Percentiles rank a stretch among this genome's conserved stretches.
Conservation (phyloP, 371 early-diverging fungal species). For the Mucor piriformis region DNA sequence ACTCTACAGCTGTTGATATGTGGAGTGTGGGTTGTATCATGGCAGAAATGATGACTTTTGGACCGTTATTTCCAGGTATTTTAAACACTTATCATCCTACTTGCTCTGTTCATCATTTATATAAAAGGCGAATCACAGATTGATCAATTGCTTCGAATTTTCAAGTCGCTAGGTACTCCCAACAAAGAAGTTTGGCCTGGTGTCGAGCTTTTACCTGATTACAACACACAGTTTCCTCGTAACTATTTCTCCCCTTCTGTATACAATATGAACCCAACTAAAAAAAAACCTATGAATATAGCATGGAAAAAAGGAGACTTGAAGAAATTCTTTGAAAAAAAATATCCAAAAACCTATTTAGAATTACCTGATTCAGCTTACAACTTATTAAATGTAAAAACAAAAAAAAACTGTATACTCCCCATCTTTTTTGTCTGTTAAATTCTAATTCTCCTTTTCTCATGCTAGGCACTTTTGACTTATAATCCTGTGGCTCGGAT, state of each 20-base stretch:
- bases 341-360: neutral
- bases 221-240: conserved; percentile 25
- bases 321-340: conserved; percentile 3
- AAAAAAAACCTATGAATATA: neutral
- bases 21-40: conserved; percentile 99
- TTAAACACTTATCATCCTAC: no score
- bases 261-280: no score
- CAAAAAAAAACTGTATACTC: neutral
- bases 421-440: neutral
- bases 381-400: conserved; percentile 26
- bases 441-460: neutral
- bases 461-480: conserved; percentile 24
- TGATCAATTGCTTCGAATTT: conserved; percentile 25
- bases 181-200: conserved; percentile 91
- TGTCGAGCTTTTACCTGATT: conserved; percentile 69
- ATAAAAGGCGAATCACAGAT: conserved; percentile 18
- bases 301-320: conserved; percentile 27
- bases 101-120: neutral
- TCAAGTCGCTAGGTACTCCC: conserved; percentile 89
- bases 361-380: conserved; percentile 17
- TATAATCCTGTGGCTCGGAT: conserved; percentile 36
- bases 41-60: conserved; percentile 87
- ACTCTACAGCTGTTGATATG: conserved; percentile 95
- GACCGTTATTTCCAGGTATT: conserved; percentile 80
- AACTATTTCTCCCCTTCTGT: no score